A percentile compares a stretch with the other conserved stretches of the same genome.
Evolutionary conservation across 495 filamentous ascomycete species (phyloP).

Genomic region (Opeltia flavorubescens): DNA sequence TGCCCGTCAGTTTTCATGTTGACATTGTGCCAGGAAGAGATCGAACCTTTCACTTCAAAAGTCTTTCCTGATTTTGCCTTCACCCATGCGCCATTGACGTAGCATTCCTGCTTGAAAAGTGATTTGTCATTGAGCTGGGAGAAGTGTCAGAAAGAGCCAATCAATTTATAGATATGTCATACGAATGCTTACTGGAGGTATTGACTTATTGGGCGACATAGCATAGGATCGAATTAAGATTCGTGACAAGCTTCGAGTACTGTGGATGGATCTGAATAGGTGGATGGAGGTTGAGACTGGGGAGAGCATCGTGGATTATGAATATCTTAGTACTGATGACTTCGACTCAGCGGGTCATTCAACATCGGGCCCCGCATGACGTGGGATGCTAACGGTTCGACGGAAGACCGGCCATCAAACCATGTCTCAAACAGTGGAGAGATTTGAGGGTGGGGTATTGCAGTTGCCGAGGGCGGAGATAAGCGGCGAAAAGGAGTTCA

Average conservation of each 20-base stretch:
- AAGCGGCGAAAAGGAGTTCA: not conserved
- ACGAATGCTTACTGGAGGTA: slow-evolving; percentile 8
- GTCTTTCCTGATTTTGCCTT: slow-evolving; percentile 60
- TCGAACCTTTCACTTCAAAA: slow-evolving; percentile 59
- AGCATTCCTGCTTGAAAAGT: slow-evolving; percentile 62
- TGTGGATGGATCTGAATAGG: slow-evolving; percentile 5
- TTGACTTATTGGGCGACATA: slow-evolving; percentile 13
- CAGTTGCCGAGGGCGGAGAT: too few species aligned
- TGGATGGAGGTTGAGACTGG: not conserved
- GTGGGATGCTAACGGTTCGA: too few species aligned
- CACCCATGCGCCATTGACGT: slow-evolving; percentile 79
- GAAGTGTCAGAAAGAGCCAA: not conserved
- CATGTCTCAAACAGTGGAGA: too few species aligned
- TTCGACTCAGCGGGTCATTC: not conserved
- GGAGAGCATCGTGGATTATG: slow-evolving; percentile 7
- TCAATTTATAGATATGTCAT: too few species aligned
- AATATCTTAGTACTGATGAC: not conserved
- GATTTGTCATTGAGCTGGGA: slow-evolving; percentile 65
- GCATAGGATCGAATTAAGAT: slow-evolving; percentile 15
- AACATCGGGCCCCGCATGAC: not conserved
- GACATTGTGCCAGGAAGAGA: not conserved
- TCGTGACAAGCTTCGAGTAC: slow-evolving; percentile 7
- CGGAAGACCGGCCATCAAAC: too few species aligned
- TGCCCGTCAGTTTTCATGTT: slow-evolving; percentile 1
- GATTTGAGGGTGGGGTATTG: too few species aligned